Base-by-base conservation (phyloP, 768 basidiomycete genomes). In the Amanita molliuscula region DNA sequence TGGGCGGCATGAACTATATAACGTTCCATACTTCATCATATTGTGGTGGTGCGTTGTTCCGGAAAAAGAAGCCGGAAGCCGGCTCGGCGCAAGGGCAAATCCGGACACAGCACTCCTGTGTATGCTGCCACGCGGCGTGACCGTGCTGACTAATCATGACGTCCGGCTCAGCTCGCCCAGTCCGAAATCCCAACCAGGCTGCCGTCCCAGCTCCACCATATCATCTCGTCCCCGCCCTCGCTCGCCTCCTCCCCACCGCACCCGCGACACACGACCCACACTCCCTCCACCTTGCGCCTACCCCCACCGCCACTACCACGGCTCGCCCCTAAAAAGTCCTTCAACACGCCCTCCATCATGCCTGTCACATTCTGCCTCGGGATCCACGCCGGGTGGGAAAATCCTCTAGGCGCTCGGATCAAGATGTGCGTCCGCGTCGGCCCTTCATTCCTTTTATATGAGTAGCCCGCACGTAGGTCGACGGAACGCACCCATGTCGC, bases 191-290 rank as follows among this genome's bases (percentile, higher is more conserved):
- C 77, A 10, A 67, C 65, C 47, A 79, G 58, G 54, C 73, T 75
- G 1, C 77, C 77, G 59, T 79, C 74, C 77, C 77, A 79, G 48
- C 68, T 75, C 77, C 77, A 79, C 77, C 77, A 79, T 40, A 79
- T 77, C 75, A 78, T 72, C 50, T 79, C 77, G 36, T 74, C 72
- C 6, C 67, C 66, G 29, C 63, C 61, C 1, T 53, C 50, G 11
- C 34, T 50, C 15, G 43, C 50, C 10, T 26, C 48, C 5, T 51
- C 54, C 21, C 58, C 61, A 16, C 63, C 59, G 0, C 66, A 64
- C 15, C 7, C 41, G 10, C 42, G 6, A 18, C 49, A 20, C 8
- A 29, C 37, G 3, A 77, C 62, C 76, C 77, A 77, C 6, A 74
- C 73, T 15, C 76, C 76, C 53, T 77, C 75, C 3, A 74, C 62